These are phyloP conservation scores for Magnusiomyces suaveolens DNA, from an alignment of 1,139 yeast genomes.

Conservation along the genomic window DNA sequence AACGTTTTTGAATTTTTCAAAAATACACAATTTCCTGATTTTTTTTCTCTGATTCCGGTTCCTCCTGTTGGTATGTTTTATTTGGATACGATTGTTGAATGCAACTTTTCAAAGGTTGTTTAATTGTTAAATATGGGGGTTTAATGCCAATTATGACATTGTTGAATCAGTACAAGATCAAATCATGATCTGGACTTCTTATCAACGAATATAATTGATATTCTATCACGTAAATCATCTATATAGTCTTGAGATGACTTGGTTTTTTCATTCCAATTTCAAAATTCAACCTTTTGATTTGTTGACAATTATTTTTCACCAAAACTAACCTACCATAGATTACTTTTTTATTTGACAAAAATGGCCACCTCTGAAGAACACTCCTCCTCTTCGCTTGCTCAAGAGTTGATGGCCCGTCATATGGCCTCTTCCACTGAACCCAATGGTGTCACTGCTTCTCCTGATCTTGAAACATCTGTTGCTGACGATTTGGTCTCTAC, in stretches of 20 bases:
- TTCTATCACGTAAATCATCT: no score
- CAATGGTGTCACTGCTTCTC: neutral
- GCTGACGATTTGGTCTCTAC: neutral
- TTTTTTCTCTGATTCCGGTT: neutral
- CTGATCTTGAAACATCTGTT: neutral
- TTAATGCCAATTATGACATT: neutral
- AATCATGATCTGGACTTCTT: neutral
- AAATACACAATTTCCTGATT: neutral
- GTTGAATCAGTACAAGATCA: neutral
- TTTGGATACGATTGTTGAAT: neutral
- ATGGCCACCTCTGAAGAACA: conserved; percentile 10
- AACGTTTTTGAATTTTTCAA: neutral
- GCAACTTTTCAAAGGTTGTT: neutral
- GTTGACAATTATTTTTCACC: neutral
- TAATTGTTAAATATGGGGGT: neutral
- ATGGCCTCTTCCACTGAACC: conserved; percentile 9
- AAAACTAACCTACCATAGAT: neutral
- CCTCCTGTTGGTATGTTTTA: conserved; percentile 3
- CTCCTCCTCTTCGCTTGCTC: conserved; percentile 20
- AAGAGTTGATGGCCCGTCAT: conserved; percentile 26
- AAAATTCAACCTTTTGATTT: neutral
- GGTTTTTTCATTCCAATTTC: neutral
- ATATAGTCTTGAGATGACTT: no score
- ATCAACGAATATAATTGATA: neutral
- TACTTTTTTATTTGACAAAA: neutral